Base-by-base conservation (phyloP, 805 yeast genomes). In the Metschnikowia rubicola region DNA sequence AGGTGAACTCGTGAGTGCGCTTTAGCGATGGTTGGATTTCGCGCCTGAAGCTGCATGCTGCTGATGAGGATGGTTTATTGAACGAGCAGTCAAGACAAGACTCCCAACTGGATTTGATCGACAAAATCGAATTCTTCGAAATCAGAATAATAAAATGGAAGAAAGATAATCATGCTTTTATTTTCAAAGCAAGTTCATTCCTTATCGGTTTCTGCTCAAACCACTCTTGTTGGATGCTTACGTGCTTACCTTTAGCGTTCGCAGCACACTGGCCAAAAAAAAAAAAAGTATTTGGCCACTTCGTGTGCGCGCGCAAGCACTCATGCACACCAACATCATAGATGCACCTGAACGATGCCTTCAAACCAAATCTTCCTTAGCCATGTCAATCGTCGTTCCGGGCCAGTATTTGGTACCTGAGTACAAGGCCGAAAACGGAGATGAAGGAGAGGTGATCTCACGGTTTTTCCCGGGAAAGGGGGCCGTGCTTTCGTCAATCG, bases 351-450 rank as follows among this genome's bases (percentile, higher is more conserved):
- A 13, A n/a, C 41, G 46, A 43, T 43, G 40, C 46, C 43, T 37
- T 35, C 29, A 8, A 9, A 30, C 41, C 36, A 21, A 28, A 19
- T 19, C 31, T 36, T 43, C 15, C 33, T 33, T n/a, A 11, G 21
- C 10, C 37, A 48, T 42, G 51, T 44, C 50, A 13, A 54, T 47
- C 19, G 66, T 60, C 28, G 52, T 63, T 19, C 96, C 97, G 1
- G 96, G 97, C 0, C 96, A 89, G 57, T 78, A 84, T 36, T 71
- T 89, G 21, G 76, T 82, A 15, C 91, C 94, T 1, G 68, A 74
- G 7, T 74, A 69, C 56, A 73, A 74, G 41, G 44, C 56, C 13
- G 60, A 50, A 11, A 54, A 52, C 13, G 60, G 57, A 4, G 52
- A 56, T 13, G 6, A 41, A 9, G 46, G 54, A 13, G 67, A 66